Evolutionary conservation across 371 early-diverging fungal species (phyloP), one percentile per base, ranked within the genome.

Genomic region (Haplosporangium sp.): DNA sequence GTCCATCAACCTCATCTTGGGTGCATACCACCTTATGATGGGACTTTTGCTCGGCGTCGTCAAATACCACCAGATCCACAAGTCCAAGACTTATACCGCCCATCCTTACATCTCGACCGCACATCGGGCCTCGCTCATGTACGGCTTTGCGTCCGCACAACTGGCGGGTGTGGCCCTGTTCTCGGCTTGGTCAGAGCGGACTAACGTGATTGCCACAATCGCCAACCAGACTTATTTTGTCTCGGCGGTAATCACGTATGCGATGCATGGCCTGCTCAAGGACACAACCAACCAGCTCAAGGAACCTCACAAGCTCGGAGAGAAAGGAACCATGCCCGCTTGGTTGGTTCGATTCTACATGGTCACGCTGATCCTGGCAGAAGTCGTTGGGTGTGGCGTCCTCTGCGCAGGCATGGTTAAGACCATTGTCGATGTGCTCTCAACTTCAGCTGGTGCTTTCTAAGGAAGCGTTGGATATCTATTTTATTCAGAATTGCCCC

Each of bases 41-140:
- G 77, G 77, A 1, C 72, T 77, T 8, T 23, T 77, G 16, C 67
- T 71, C 38, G 77, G 77, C 4, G 55, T 67, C 1, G 52, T 70
- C 51, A 77, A 77, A 38, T 77, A 77, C 61, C 40, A 59, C 16
- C 77, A 77, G 46, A 71, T 77, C 54, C 64, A 67, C 42, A 63
- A 16, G 20, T 77, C 77, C 21, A 54, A 53, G 53, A 48, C 67
- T 16, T 67, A 46, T 8, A 71, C 71, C 13, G 77, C 77, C 10
- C 77, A 77, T 41, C 77, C 77, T 2, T 77, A 77, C 58, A 71
- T 71, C 45, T 77, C 77, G 1, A 60, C 68, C 5, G 67, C 71
- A 0, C 77, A 76, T 53, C 71, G 77, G 5, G 77, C 77, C 43
- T 62, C 77, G 6, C 54, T 76, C 18, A 71, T 76, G 77, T 76